A percentile compares a stretch with the other conserved stretches of the same genome.
These are phyloP conservation scores for Lactarius trivialis DNA, from an alignment of 768 basidiomycete species.

Conservation along the genomic window DNA sequence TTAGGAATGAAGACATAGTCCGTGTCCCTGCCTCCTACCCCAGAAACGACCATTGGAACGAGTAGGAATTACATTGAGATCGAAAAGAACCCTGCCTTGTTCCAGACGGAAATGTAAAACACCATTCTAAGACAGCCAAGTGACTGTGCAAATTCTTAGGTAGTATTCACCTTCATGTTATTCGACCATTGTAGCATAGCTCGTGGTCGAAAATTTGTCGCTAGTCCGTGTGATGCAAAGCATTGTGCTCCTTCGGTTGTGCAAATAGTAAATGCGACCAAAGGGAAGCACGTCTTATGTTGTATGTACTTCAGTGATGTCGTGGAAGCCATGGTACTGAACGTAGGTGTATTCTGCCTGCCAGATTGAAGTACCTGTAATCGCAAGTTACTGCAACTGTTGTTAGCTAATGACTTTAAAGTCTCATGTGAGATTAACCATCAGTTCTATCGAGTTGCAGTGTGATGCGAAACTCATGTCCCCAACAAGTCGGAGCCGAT, in stretches of 20 bases:
- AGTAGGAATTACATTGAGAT: not conserved
- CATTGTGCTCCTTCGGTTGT: not conserved
- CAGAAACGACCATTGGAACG: not conserved
- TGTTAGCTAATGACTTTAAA: not conserved
- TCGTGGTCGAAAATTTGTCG: conserved; percentile 59
- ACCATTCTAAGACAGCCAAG: not conserved
- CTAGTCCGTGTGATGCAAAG: conserved; percentile 38
- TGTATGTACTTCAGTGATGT: no score
- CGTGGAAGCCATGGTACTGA: no score
- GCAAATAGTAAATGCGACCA: not conserved
- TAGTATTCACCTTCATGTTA: not conserved
- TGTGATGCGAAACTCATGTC: not conserved
- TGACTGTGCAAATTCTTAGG: not conserved
- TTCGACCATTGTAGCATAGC: conserved; percentile 35
- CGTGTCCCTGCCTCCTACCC: conserved; percentile 1
- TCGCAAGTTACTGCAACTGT: not conserved
- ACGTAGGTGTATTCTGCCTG: no score
- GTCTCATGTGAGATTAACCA: not conserved
- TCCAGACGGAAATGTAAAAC: not conserved
- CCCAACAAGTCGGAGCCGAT: no score
- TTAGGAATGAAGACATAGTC: conserved; percentile 7
- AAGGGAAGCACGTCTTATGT: not conserved
- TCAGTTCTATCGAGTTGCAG: not conserved
- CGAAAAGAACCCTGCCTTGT: not conserved
- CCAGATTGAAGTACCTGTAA: not conserved